Base-by-base conservation (phyloP, 208 protist genomes). In the Acanthamoeba castellanii region DNA sequence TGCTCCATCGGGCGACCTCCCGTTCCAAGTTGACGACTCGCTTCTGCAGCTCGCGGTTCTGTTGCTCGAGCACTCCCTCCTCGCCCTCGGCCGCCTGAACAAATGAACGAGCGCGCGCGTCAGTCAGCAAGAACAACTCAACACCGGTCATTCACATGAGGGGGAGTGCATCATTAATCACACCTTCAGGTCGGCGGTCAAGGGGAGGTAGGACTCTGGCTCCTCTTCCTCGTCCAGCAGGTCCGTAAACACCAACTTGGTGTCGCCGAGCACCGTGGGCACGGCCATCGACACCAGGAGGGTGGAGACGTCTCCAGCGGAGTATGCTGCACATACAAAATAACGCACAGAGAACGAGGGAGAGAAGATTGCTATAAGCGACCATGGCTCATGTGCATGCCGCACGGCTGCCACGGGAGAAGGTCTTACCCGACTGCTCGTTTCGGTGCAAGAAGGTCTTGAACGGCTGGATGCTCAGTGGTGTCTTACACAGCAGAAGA, bases 381-480 rank as follows among this genome's bases (percentile, higher is more conserved):
- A 72, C 13, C 11, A 66, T 4, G 6, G 59, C 59, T 66, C 22
- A 27, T n/a, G n/a, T n/a, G n/a, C n/a, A n/a, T n/a, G n/a, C n/a
- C n/a, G n/a, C n/a, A n/a, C n/a, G n/a, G n/a, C n/a, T n/a, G n/a
- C 20, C 59, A 27, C 20, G 59, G 18, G 59, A 64, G 59, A 16
- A 22, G 11, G 47, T 3, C 68, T 13, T 87, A 87, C 78, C 78
- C 1, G 78, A 92, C 87, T 92, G 34, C 59, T 92, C 57, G 87
- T 92, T 92, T 13, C 87, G 30, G 68, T 94, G 90, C 7, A 94
- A 20, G 37, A 94, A 94, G 27, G 42, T 78, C 70, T 84, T 76
- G 55, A 94, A 94, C 13, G 61, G 90, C 70, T 94, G 90, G 16
- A 94, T 94, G 3, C 47, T 94, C 4, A 74, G 87, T 74, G 87